Evolutionary conservation across 345 rosid genomes (phyloP).

Genomic region (Eucalyptus albens): DNA sequence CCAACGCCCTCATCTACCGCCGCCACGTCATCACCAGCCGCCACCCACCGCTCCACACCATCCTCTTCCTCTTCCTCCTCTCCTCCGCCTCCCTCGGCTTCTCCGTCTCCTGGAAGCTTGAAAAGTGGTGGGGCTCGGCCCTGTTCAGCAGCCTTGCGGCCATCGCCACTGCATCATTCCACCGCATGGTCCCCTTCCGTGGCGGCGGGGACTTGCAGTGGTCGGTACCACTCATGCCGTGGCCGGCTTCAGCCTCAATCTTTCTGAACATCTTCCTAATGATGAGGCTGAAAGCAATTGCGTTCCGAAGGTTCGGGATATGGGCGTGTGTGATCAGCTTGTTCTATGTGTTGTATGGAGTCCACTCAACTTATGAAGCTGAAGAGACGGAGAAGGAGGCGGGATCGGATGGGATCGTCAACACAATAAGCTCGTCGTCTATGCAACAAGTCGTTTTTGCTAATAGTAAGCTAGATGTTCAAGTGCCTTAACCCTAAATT

Average conservation of each 20-base stretch:
- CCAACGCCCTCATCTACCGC: slow-evolving; percentile 78
- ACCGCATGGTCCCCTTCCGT: slow-evolving; percentile 10
- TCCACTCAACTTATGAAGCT: slow-evolving; percentile 73
- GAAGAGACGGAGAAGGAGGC: slow-evolving; percentile 37
- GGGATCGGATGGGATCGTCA: not conserved
- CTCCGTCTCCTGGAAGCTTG: slow-evolving; percentile 61
- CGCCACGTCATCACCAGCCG: slow-evolving; percentile 34
- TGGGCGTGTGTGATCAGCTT: slow-evolving; percentile 60
- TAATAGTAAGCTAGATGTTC: not conserved
- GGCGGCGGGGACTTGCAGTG: slow-evolving; percentile 12
- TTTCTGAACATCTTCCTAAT: slow-evolving; percentile 70
- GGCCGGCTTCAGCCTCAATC: slow-evolving; percentile 71
- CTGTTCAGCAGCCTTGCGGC: slow-evolving; percentile 26
- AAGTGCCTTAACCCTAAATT: not conserved
- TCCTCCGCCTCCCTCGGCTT: slow-evolving; percentile 42
- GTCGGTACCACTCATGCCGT: slow-evolving; percentile 92
- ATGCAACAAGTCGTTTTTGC: not conserved
- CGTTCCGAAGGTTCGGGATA: slow-evolving; percentile 58
- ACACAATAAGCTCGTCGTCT: not conserved
- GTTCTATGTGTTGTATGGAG: slow-evolving; percentile 79
- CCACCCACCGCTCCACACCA: slow-evolving; percentile 39
- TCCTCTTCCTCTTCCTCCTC: slow-evolving; percentile 59
- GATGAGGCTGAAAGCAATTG: slow-evolving; percentile 42
- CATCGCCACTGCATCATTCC: slow-evolving; percentile 33
- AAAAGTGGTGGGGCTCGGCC: slow-evolving; percentile 42